Base-by-base conservation (phyloP, 2,329 filamentous ascomycete genomes). In the Pseudopyrenochaeta lycopersici region DNA sequence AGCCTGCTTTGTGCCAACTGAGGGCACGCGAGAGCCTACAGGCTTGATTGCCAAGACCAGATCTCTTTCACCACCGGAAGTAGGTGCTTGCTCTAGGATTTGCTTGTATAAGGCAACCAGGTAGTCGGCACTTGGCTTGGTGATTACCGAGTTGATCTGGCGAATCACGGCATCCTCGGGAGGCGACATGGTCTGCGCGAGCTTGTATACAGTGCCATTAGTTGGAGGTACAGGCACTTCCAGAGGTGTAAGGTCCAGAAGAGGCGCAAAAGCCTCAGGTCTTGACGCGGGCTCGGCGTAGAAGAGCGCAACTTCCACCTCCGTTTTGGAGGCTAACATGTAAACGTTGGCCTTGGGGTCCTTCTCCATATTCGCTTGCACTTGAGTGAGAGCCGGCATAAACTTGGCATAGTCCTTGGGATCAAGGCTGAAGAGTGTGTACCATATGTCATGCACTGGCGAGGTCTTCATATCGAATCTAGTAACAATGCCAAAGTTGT, bases 401-500 rank as follows among this genome's bases (percentile, higher is more conserved):
- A 57, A 57, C 14, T 54, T 54, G 20, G 27, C 21, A 18, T 57
- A 54, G 18, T 54, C 51, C 9, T 65, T 63, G 10, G 43, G 49
- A n/a, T 60, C 61, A 3, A 66, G 58, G 27, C 55, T 60, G 47
- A 47, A 52, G 49, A 59, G 66, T n/a, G 32, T 48, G 36, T 47
- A 52, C 54, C 51, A 57, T 41, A 57, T 57, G 21, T 54, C 21
- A 33, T 52, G 46, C 27, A 54, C 33, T 1, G 51, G 43, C 32
- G 53, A 57, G 10, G 54, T 52, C 23, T 50, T 18, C 10, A 57
- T 45, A 18, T 57, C 53, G 72, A 72, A 70, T 33, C 56, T 59
- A 20, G 68, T 72, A 7, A 74, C 62, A 32, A 74, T 67, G 31
- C 70, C 79, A 40, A 72, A 71, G 44, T 71, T 72, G 36, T 60